phyloP scores from a whole-genome alignment of 2,329 filamentous ascomycete species.

The Chrysoporthe puriensis region DNA sequence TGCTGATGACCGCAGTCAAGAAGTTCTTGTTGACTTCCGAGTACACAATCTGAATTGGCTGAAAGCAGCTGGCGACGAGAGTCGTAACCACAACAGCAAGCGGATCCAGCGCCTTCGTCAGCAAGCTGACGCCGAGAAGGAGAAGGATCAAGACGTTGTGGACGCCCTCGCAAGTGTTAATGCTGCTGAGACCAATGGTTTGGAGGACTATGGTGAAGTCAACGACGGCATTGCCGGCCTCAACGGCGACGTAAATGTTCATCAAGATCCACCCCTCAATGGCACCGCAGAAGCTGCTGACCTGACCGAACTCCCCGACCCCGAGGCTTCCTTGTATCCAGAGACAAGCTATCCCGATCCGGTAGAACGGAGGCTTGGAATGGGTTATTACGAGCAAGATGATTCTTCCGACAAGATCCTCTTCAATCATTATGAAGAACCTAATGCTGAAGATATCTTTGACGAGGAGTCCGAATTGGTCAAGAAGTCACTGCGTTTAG shows the following conservation, averaged over 20 bases:
- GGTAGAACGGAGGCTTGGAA: constrained; percentile 57
- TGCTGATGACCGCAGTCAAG: constrained; percentile 88
- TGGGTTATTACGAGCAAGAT: constrained; percentile 65
- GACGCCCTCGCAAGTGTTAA: constrained; percentile 33
- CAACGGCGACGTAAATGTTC: neutral
- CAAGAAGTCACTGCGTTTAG: constrained; percentile 57
- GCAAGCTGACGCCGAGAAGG: constrained; percentile 61
- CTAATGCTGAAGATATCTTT: constrained; percentile 46
- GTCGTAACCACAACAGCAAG: constrained; percentile 59
- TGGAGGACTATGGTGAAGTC: constrained; percentile 40
- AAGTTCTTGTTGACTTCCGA: constrained; percentile 88
- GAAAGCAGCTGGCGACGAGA: constrained; percentile 60
- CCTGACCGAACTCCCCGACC: constrained; percentile 20
- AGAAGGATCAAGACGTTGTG: constrained; percentile 43
- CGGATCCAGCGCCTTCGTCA: constrained; percentile 61
- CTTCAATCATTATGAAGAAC: constrained; percentile 62
- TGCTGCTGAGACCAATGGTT: constrained; percentile 36
- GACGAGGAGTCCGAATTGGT: constrained; percentile 54
- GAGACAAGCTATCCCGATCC: constrained; percentile 52
- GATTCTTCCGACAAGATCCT: constrained; percentile 61
- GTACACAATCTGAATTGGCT: constrained; percentile 88
- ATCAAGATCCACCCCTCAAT: constrained; percentile 27
- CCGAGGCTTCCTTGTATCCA: constrained; percentile 17
- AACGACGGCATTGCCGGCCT: constrained; percentile 34
- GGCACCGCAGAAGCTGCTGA: constrained; percentile 37